Percentiles rank a stretch among this genome's conserved stretches.
Conservation (phyloP, 192 early-diverging fungal genomes). For the Powellomyces hirtus region DNA sequence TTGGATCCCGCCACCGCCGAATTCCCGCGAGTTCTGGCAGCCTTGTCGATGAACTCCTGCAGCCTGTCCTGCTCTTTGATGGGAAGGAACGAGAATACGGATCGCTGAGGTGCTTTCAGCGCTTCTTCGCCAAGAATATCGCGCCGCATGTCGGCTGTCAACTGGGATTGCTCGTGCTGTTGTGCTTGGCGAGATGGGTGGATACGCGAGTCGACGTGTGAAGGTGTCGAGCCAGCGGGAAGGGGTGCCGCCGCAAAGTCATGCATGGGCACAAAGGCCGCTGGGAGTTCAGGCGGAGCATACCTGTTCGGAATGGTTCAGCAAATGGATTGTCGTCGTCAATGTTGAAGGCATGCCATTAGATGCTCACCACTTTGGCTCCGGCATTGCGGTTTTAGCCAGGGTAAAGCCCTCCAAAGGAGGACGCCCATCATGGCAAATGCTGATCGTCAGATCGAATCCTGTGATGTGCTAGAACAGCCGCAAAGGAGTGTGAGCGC, state of each 20-base stretch:
- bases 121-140: conserved; percentile 70
- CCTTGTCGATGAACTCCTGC: conserved; percentile 48
- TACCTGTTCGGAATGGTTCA: conserved; percentile 18
- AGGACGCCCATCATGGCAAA: conserved; percentile 53
- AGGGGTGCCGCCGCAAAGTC: background rate
- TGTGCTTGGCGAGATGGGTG: background rate
- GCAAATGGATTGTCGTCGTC: too few relatives aligned
- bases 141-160: conserved; percentile 56
- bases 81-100: conserved; percentile 72
- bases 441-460: background rate
- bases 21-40: conserved; percentile 6
- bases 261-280: conserved; percentile 34
- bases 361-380: conserved; percentile 51
- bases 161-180: background rate
- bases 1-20: background rate
- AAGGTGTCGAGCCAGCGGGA: background rate
- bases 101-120: conserved; percentile 58
- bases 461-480: too few relatives aligned
- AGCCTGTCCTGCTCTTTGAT: conserved; percentile 64
- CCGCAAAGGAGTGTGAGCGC: too few relatives aligned
- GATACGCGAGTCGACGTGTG: background rate
- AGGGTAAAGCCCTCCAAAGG: conserved; percentile 57
- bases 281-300: conserved; percentile 37
- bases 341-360: too few relatives aligned
- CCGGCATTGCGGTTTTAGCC: conserved; percentile 29